Evolutionary conservation across 2,329 filamentous ascomycete genomes (phyloP).

Genomic region (Pseudonectria buxi): DNA sequence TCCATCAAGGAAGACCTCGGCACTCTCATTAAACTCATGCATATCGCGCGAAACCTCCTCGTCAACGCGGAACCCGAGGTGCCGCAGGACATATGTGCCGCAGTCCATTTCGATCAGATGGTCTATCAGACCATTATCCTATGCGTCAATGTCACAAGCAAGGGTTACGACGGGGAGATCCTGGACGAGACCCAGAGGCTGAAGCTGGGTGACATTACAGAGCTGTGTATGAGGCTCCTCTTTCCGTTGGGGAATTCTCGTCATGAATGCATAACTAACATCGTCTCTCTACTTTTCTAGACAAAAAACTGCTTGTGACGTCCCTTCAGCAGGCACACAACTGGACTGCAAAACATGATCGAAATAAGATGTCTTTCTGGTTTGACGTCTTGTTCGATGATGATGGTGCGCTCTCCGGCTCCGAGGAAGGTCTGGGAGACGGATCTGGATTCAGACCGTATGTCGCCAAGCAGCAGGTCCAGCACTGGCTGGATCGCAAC

Average conservation of each 20-base stretch:
- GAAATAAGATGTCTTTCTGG: slow-evolving; percentile 66
- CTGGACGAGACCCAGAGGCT: slow-evolving; percentile 50
- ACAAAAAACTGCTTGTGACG: slow-evolving; percentile 60
- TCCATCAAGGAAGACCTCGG: slow-evolving; percentile 56
- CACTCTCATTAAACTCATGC: slow-evolving; percentile 60
- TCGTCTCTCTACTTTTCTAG: slow-evolving; percentile 26
- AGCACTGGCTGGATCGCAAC: slow-evolving; percentile 57
- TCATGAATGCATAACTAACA: slow-evolving; percentile 2
- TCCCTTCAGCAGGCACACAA: slow-evolving; percentile 62
- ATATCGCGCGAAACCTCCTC: slow-evolving; percentile 58
- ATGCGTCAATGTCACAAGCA: slow-evolving; percentile 60
- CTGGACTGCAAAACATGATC: slow-evolving; percentile 62
- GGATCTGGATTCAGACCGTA: slow-evolving; percentile 48
- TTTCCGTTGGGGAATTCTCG: neutral
- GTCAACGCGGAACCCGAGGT: slow-evolving; percentile 59
- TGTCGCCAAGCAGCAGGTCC: slow-evolving; percentile 52
- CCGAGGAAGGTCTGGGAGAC: slow-evolving; percentile 47
- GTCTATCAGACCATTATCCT: slow-evolving; percentile 60
- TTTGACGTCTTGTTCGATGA: slow-evolving; percentile 59
- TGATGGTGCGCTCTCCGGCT: slow-evolving; percentile 38
- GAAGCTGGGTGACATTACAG: slow-evolving; percentile 56
- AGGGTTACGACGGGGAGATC: slow-evolving; percentile 59
- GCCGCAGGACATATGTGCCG: slow-evolving; percentile 58
- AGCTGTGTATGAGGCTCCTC: slow-evolving; percentile 49
- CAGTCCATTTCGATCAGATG: slow-evolving; percentile 58